Evolutionary conservation across 257 asterid genomes (phyloP), one percentile per base, ranked within the genome.

Genomic region (Craterostigma plantagineum): DNA sequence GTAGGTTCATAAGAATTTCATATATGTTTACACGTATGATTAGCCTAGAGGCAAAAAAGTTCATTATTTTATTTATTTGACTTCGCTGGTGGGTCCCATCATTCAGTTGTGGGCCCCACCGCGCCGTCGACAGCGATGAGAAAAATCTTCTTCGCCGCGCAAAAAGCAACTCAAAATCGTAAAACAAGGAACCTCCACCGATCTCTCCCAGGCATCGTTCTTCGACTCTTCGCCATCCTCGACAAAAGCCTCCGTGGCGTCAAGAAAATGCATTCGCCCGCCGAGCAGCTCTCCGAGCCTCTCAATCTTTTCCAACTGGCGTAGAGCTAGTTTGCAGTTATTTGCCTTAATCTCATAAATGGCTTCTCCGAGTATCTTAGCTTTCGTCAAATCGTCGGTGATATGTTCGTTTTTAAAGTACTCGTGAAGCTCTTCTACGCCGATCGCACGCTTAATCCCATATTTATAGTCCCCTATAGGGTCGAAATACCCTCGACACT

Each of bases 391-490:
- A 12, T 47, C 57, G 55, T 65, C 79, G 43, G 6, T 2, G 6
- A 33, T 63, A 75, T 6, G 48, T 53, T 18, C 75, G 59, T 23
- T 23, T 6, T 2, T 6, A 62, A 82, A 74, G 18, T 46, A 72
- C 11, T 50, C 50, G 35, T 82, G 80, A 6, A 87, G 51, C 53
- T 87, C 98, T 1, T 90, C 85, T 1, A 87, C 93, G 4, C 98
- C 98, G 38, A 87, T 87, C 15, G 98, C 84, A 41, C 77, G 54
- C 42, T 79, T 62, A 4, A 87, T 76, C 14, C 98, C 98, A 33
- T 45, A 45, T 10, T 90, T 65, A 18, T 82, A 82, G 35, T 87
- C 91, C 0, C 42, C 66, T 7, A 54, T 51, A 0, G 90, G 69
- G 7, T 42, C 43, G 63, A 65, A 79, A 10, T 71, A 55, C 0